Evolutionary conservation across 2,329 filamentous ascomycete species (phyloP).

Genomic region (Ilyonectria sp.): DNA sequence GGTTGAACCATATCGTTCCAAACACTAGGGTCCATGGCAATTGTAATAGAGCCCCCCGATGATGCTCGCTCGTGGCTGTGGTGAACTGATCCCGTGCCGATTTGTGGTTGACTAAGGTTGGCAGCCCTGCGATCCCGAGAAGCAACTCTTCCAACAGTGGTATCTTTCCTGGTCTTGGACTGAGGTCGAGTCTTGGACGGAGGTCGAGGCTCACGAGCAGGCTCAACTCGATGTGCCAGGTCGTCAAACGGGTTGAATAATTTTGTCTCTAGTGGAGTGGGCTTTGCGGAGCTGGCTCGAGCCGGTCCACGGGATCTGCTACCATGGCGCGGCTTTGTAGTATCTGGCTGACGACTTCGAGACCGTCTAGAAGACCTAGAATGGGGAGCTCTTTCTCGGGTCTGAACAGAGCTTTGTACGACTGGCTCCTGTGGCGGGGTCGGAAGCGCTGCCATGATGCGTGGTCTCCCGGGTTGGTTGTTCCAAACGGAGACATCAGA

Average conservation of each 20-base stretch:
- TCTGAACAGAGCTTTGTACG: neutral
- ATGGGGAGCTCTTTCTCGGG: neutral
- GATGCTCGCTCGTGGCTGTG: constrained; percentile 13
- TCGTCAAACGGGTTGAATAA: constrained; percentile 13
- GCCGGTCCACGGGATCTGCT: constrained; percentile 4
- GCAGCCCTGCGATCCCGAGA: constrained; percentile 7
- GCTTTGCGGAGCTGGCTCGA: neutral
- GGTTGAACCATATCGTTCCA: constrained; percentile 20
- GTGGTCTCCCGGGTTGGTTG: constrained; percentile 34
- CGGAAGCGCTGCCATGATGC: constrained; percentile 23
- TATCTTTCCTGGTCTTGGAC: neutral
- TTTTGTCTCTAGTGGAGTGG: constrained; percentile 3
- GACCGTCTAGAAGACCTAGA: constrained; percentile 12
- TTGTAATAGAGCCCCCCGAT: constrained; percentile 25
- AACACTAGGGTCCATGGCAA: constrained; percentile 23
- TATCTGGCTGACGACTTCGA: constrained; percentile 8
- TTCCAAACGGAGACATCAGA: constrained; percentile 44
- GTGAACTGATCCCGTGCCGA: neutral
- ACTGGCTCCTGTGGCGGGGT: constrained; percentile 18
- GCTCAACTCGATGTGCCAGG: constrained; percentile 10
- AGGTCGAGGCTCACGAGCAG: neutral
- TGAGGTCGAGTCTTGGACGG: neutral
- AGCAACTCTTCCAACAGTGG: neutral
- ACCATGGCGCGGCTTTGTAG: constrained; percentile 6
- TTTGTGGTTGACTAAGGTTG: neutral